Percentiles rank a stretch among this genome's conserved stretches.
These are phyloP conservation scores for Trametes gibbosa DNA, from an alignment of 768 basidiomycete genomes.

Conservation along the genomic window DNA sequence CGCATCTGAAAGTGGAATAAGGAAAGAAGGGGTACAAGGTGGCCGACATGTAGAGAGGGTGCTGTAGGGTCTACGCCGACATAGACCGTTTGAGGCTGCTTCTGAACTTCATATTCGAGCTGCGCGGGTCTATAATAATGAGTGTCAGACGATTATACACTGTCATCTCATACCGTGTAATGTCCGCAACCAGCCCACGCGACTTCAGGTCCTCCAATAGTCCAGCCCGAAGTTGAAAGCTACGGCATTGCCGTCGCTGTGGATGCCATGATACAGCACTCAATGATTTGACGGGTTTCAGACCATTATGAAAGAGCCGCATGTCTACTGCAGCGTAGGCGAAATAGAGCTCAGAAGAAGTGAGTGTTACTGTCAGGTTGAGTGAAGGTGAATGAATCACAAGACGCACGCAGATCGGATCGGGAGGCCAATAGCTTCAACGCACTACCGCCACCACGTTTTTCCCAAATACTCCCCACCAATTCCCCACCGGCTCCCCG, in stretches of 20 bases:
- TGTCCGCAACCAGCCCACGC: slow-evolving; percentile 35
- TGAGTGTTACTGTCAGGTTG: too few relatives aligned
- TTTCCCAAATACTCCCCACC: not conserved
- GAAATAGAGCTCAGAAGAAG: not conserved
- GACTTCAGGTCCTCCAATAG: slow-evolving; percentile 34
- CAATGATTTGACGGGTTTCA: not conserved
- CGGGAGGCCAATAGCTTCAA: slow-evolving; percentile 23
- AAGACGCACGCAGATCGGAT: slow-evolving; percentile 17
- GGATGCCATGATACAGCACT: not conserved
- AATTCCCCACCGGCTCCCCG: not conserved
- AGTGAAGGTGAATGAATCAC: not conserved
- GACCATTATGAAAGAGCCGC: slow-evolving; percentile 12
- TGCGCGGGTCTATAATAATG: slow-evolving; percentile 7
- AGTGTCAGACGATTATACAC: not conserved
- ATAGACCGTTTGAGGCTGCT: slow-evolving; percentile 58
- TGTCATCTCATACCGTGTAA: slow-evolving; percentile 20
- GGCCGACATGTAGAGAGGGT: slow-evolving; percentile 86
- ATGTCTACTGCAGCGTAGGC: not conserved
- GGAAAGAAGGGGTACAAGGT: slow-evolving; percentile 84
- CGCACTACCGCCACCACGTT: slow-evolving; percentile 14
- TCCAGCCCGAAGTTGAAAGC: slow-evolving; percentile 19
- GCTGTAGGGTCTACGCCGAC: slow-evolving; percentile 94
- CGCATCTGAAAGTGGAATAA: slow-evolving; percentile 83
- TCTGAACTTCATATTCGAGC: slow-evolving; percentile 12
- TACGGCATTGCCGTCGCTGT: slow-evolving; percentile 6